Conservation (phyloP, 1,284 basidiomycete species). For the Ganoderma lingzhi region DNA sequence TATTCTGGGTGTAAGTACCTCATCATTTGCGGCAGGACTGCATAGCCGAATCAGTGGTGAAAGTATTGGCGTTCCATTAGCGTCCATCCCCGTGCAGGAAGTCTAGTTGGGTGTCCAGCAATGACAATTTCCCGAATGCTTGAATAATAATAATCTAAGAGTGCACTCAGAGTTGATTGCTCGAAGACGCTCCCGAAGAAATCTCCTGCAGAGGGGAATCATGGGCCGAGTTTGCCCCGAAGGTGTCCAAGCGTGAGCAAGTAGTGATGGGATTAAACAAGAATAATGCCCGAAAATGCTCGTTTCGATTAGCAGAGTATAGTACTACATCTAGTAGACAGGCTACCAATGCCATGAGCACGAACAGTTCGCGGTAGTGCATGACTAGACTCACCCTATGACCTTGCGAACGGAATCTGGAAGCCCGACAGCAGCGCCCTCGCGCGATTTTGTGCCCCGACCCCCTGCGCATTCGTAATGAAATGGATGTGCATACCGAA, state of each 20-base stretch:
- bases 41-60: no score
- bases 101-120: not conserved
- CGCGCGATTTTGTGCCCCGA: conserved; percentile 87
- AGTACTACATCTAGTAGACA: conserved; percentile 5
- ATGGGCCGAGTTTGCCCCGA: not conserved
- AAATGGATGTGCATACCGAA: conserved; percentile 95
- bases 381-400: conserved; percentile 38
- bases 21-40: no score
- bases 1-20: no score
- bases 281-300: not conserved
- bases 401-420: conserved; percentile 81
- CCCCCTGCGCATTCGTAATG: conserved; percentile 84
- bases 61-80: no score
- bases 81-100: no score
- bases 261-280: not conserved
- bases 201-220: not conserved
- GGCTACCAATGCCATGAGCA: not conserved
- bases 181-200: no score
- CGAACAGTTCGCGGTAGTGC: no score
- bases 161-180: not conserved
- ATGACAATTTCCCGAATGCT: not conserved
- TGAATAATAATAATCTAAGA: not conserved
- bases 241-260: not conserved
- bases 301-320: conserved; percentile 1
- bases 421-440: conserved; percentile 88